A percentile compares a stretch with the other conserved stretches of the same genome.
These are phyloP conservation scores for Alternaria ventricosa DNA, from an alignment of 2,329 filamentous ascomycete species.

Conservation along the genomic window DNA sequence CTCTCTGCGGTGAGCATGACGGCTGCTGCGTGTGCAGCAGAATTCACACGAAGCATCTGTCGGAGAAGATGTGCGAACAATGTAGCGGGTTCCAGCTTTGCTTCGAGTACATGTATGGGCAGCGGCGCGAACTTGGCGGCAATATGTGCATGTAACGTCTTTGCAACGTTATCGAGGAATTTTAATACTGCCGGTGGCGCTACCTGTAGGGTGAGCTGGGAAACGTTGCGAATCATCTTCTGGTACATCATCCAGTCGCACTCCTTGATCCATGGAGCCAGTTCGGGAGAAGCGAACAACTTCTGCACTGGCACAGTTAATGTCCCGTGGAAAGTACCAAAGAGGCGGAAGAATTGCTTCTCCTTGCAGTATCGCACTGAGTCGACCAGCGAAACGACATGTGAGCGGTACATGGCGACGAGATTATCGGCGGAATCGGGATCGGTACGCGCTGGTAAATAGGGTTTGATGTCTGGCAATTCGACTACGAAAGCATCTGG, in stretches of 20 bases:
- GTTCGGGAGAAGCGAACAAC: conserved; percentile 77
- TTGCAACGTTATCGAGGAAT: conserved; percentile 85
- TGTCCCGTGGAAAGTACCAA: conserved; percentile 93
- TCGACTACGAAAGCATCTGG: conserved; percentile 73
- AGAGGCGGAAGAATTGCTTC: conserved; percentile 94
- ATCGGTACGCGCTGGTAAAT: conserved; percentile 82
- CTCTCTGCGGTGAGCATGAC: conserved; percentile 89
- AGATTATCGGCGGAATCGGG: conserved; percentile 85
- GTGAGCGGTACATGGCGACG: conserved; percentile 86
- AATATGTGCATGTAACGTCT: conserved; percentile 80
- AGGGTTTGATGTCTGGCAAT: conserved; percentile 85
- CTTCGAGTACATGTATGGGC: conserved; percentile 82
- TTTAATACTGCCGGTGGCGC: conserved; percentile 87
- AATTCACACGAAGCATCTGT: conserved; percentile 87
- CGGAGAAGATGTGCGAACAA: conserved; percentile 87
- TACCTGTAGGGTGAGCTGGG: conserved; percentile 87
- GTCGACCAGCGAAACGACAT: conserved; percentile 94
- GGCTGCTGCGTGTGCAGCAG: conserved; percentile 90
- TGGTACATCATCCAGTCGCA: conserved; percentile 97
- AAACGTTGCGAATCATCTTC: conserved; percentile 92
- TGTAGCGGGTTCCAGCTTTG: conserved; percentile 86
- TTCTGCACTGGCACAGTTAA: conserved; percentile 97
- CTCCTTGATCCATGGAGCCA: conserved; percentile 93
- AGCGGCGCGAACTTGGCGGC: conserved; percentile 84
- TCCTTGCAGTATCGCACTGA: conserved; percentile 96